Evolutionary conservation across 371 early-diverging fungal species (phyloP).

Genomic region (Dinochytrium kinnereticum): DNA sequence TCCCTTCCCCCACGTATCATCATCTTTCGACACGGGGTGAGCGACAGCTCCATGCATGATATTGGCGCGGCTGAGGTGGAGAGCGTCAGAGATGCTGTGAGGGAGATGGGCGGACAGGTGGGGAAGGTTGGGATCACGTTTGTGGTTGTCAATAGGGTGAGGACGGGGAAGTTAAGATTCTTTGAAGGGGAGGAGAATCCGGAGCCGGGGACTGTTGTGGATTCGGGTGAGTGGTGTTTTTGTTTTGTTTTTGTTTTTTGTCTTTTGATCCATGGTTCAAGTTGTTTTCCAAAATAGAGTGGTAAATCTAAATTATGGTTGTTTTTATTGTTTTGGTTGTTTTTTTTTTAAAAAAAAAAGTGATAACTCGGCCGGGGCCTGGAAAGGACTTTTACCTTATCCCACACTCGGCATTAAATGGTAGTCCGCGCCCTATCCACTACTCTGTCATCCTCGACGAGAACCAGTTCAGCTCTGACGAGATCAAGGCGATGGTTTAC

Average conservation of each 20-base stretch:
- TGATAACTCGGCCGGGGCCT: neutral
- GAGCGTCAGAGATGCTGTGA: conserved; percentile 40
- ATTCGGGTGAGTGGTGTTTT: conserved; percentile 38
- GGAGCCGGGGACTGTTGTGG: conserved; percentile 66
- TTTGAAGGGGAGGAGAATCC: conserved; percentile 61
- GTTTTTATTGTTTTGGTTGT: neutral
- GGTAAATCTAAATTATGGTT: neutral
- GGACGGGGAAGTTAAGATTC: conserved; percentile 60
- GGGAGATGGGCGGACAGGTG: conserved; percentile 25
- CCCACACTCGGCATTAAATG: conserved; percentile 87
- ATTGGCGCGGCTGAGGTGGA: conserved; percentile 60
- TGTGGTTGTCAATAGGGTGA: conserved; percentile 74
- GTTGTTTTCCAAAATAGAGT: neutral
- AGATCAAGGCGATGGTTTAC: conserved; percentile 79
- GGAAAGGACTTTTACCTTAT: conserved; percentile 94
- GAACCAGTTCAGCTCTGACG: conserved; percentile 72
- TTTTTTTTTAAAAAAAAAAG: neutral
- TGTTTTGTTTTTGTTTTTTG: conserved; percentile 66
- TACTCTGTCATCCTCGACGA: conserved; percentile 85
- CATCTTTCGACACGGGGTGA: conserved; percentile 80
- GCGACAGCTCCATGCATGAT: conserved; percentile 76
- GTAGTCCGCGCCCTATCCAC: conserved; percentile 85
- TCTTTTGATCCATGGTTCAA: neutral
- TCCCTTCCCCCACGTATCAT: conserved; percentile 60
- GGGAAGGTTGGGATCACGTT: conserved; percentile 67